These are phyloP conservation scores for Theileria sp. DNA, from an alignment of 169 alveolate species.

Conservation along the genomic window DNA sequence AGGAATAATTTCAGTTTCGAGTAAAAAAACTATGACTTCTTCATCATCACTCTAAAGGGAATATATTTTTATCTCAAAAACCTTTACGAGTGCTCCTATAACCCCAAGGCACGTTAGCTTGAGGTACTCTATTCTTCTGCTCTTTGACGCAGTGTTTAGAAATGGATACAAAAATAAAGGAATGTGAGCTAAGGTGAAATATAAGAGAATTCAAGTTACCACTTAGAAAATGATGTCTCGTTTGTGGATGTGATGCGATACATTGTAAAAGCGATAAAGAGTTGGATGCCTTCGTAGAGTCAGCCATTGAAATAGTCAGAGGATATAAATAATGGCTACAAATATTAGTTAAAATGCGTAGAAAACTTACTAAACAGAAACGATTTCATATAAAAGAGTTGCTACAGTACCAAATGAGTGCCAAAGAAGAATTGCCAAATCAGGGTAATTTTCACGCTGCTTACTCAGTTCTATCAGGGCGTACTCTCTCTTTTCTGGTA, in stretches of 20 bases:
- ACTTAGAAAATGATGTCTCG: constrained; percentile 91
- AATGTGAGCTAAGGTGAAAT: constrained; percentile 88
- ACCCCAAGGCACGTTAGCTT: constrained; percentile 98
- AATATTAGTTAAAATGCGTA: neutral
- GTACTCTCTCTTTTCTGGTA: constrained; percentile 91
- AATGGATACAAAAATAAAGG: constrained; percentile 97
- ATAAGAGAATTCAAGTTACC: constrained; percentile 65
- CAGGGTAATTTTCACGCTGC: constrained; percentile 87
- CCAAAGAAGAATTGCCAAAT: constrained; percentile 97
- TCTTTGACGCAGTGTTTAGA: constrained; percentile 91
- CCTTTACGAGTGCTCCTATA: constrained; percentile 99
- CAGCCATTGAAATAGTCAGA: constrained; percentile 87
- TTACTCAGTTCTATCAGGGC: constrained; percentile 93
- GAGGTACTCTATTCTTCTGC: constrained; percentile 95
- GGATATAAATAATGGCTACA: constrained; percentile 86
- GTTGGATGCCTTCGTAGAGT: constrained; percentile 95
- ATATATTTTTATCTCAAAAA: constrained; percentile 12
- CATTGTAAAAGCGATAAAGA: constrained; percentile 97
- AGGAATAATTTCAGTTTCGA: constrained; percentile 96
- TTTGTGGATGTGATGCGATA: constrained; percentile 97
- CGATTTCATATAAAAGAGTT: constrained; percentile 92
- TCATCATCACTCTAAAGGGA: constrained; percentile 86
- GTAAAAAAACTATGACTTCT: constrained; percentile 92
- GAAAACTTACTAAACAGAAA: constrained; percentile 71
- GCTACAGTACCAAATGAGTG: constrained; percentile 96